Evolutionary conservation across 1,284 basidiomycete species (phyloP).

Genomic region (Clitocybe nebularis): DNA sequence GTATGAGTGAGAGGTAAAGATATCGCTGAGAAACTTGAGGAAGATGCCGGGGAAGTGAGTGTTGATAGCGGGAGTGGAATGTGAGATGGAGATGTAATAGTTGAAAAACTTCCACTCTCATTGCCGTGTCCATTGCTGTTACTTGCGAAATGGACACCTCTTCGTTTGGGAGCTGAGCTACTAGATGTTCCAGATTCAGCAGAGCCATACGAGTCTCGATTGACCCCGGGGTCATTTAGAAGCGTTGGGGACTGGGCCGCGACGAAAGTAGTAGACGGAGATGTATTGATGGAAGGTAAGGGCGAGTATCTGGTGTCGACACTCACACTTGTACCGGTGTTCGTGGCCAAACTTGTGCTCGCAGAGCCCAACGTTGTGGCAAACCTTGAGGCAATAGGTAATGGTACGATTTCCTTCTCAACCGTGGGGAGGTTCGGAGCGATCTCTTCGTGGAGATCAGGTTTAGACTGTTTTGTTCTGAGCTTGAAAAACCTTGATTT

Average conservation of each 20-base stretch:
- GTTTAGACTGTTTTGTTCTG: constrained; percentile 29
- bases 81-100: constrained; percentile 14
- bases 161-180: constrained; percentile 15
- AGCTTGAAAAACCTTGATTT: constrained; percentile 33
- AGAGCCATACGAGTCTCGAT: constrained; percentile 18
- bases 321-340: constrained; percentile 8
- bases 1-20: constrained; percentile 21
- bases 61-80: constrained; percentile 13
- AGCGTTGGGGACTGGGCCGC: constrained; percentile 6
- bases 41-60: constrained; percentile 9
- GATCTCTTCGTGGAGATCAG: constrained; percentile 25
- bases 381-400: constrained; percentile 53
- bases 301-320: background rate
- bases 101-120: constrained; percentile 15
- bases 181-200: constrained; percentile 20
- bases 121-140: constrained; percentile 10
- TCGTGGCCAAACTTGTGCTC: constrained; percentile 3
- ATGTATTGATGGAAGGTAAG: constrained; percentile 2
- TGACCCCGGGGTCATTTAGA: background rate
- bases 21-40: constrained; percentile 16
- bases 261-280: background rate
- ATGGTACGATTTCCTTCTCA: constrained; percentile 27
- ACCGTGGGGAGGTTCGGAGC: constrained; percentile 33
- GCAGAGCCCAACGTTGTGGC: constrained; percentile 30
- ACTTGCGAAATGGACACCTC: constrained; percentile 14